Evolutionary conservation across 345 rosid species (phyloP).

Genomic region (Lepidium aucheri): DNA sequence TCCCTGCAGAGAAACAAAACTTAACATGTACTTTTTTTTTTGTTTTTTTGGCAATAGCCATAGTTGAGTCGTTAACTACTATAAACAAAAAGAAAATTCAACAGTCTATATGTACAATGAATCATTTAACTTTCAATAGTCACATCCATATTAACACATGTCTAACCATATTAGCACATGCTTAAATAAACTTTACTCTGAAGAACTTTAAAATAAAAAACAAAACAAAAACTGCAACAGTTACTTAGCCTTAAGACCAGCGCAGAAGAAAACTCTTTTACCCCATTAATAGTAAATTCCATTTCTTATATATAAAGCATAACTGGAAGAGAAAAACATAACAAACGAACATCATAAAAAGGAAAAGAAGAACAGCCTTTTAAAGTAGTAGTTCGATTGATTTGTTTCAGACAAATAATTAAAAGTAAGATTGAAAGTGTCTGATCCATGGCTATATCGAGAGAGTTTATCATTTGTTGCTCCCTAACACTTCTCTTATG

Average conservation of each 20-base stretch:
- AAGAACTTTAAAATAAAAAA: background rate
- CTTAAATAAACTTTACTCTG: background rate
- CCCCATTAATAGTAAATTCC: slow-evolving; percentile 13
- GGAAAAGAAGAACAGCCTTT: background rate
- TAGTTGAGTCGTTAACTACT: too few species aligned
- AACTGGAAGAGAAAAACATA: background rate
- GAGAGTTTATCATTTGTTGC: slow-evolving; percentile 13
- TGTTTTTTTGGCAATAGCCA: too few species aligned
- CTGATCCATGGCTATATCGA: slow-evolving; percentile 20
- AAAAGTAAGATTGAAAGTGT: background rate
- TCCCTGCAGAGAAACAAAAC: too few species aligned
- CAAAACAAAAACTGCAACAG: background rate
- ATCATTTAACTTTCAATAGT: background rate
- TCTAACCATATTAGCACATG: background rate
- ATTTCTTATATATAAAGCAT: slow-evolving; percentile 14
- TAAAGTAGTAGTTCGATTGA: background rate
- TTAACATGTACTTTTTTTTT: too few species aligned
- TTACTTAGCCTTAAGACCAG: slow-evolving; percentile 27
- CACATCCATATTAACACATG: background rate
- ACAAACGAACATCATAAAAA: background rate
- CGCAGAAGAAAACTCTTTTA: background rate
- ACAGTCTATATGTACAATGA: background rate
- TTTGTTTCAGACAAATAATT: slow-evolving; percentile 13
- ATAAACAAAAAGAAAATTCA: too few species aligned
- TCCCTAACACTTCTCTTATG: slow-evolving; percentile 22